Percentiles rank a stretch among this genome's conserved stretches.
These are phyloP conservation scores for Peniophora sp. DNA, from an alignment of 1,284 basidiomycete species.

Conservation along the genomic window DNA sequence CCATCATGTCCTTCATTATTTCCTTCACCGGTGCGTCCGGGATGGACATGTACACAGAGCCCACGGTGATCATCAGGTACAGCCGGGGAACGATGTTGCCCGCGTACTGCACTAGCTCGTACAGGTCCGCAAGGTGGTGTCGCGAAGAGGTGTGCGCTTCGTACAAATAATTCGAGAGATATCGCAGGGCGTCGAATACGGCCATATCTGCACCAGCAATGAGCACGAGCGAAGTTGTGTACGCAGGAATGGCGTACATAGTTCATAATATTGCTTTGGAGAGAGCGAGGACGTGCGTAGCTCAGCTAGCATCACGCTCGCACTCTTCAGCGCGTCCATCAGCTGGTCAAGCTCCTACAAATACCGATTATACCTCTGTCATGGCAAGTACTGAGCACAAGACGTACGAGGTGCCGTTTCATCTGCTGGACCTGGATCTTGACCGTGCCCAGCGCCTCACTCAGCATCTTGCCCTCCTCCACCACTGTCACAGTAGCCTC, in stretches of 20 bases:
- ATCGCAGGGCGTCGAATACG: constrained; percentile 88
- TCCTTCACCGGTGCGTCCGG: constrained; percentile 93
- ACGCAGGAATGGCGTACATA: constrained; percentile 51
- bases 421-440: constrained; percentile 93
- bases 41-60: constrained; percentile 95
- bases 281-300: constrained; percentile 85
- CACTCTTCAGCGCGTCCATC: constrained; percentile 95
- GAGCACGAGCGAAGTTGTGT: background rate
- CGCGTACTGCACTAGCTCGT: constrained; percentile 95
- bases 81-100: constrained; percentile 90
- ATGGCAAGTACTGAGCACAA: constrained; percentile 3
- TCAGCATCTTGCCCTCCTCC: constrained; percentile 75
- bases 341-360: constrained; percentile 83
- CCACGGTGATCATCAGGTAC: constrained; percentile 98
- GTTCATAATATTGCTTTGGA: constrained; percentile 95
- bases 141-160: constrained; percentile 85
- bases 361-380: too few species aligned
- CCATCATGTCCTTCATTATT: constrained; percentile 99
- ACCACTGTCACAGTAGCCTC: constrained; percentile 25
- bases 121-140: constrained; percentile 93
- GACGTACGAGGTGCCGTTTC: constrained; percentile 81
- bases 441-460: constrained; percentile 78
- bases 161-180: constrained; percentile 90
- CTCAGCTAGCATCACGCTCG: constrained; percentile 92
- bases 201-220: constrained; percentile 70